A percentile compares a stretch with the other conserved stretches of the same genome.
These are phyloP conservation scores for Acanthamoeba lenticulata DNA, from an alignment of 208 protist genomes.

Conservation along the genomic window DNA sequence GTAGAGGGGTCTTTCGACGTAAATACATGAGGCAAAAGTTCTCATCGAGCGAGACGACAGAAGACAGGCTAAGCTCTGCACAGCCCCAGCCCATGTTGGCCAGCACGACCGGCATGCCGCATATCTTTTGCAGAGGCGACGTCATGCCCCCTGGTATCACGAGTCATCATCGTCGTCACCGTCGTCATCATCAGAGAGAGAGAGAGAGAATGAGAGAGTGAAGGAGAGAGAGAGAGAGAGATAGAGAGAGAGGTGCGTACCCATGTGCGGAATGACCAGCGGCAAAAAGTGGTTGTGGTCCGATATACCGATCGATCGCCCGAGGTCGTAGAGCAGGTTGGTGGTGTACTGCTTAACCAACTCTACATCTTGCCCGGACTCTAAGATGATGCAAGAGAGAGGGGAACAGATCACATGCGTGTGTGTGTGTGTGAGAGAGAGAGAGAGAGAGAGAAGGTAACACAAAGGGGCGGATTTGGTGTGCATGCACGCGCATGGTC, in stretches of 20 bases:
- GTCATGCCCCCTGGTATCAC: neutral
- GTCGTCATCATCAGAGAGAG: neutral
- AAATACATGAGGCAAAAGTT: neutral
- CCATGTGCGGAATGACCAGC: neutral
- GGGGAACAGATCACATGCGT: no score
- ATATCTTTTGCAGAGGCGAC: neutral
- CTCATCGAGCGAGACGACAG: neutral
- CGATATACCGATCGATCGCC: neutral
- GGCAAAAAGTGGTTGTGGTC: neutral
- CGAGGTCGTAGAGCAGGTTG: slow-evolving; percentile 36
- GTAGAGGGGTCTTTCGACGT: neutral
- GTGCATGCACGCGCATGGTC: no score
- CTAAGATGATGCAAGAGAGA: neutral
- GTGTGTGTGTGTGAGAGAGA: no score
- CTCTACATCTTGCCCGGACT: neutral
- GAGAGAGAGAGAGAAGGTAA: no score
- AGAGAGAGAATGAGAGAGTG: no score
- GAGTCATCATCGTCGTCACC: neutral
- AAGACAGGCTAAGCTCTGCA: neutral
- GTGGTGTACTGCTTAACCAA: neutral
- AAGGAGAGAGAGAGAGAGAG: no score
- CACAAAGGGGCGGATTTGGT: no score
- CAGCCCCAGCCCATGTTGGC: neutral
- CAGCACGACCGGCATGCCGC: neutral
- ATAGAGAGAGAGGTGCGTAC: neutral